Evolutionary conservation across 148 eudicot species (phyloP).

Genomic region (Rhododendron kiyosumense): DNA sequence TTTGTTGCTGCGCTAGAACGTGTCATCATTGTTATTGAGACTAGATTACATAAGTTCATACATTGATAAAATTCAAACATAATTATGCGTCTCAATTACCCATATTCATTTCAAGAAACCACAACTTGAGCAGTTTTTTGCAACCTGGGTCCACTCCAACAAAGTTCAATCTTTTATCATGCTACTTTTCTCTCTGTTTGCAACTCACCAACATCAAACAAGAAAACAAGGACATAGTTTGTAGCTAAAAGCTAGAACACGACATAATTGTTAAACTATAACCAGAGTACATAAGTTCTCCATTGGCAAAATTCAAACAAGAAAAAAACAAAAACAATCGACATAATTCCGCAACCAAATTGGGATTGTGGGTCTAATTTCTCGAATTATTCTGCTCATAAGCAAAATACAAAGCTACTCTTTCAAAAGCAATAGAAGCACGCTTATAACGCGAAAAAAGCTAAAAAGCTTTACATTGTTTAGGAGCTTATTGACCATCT

Average conservation of each 20-base stretch:
- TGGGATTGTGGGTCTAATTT: background rate
- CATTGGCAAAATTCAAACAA: background rate
- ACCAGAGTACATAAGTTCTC: background rate
- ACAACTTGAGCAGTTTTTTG: background rate
- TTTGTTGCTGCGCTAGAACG: background rate
- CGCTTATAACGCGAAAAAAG: too few species aligned
- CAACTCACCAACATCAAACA: background rate
- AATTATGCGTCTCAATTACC: background rate
- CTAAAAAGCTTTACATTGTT: conserved; percentile 32
- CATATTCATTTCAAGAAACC: background rate
- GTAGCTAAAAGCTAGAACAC: background rate
- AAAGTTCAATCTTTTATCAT: background rate
- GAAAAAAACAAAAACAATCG: background rate
- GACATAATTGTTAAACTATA: background rate
- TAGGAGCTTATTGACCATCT: conserved; percentile 69
- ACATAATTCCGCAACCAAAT: background rate
- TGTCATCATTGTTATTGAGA: background rate
- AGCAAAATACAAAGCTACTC: background rate
- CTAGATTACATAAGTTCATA: background rate
- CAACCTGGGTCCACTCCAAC: background rate
- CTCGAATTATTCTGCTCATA: background rate
- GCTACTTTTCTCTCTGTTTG: background rate
- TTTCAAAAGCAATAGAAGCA: background rate
- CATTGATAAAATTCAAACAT: background rate
- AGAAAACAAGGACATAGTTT: background rate